A percentile compares a stretch with the other conserved stretches of the same genome.
phyloP scores from a whole-genome alignment of 2,329 filamentous ascomycete genomes.

The Myriosclerotinia curreyana region DNA sequence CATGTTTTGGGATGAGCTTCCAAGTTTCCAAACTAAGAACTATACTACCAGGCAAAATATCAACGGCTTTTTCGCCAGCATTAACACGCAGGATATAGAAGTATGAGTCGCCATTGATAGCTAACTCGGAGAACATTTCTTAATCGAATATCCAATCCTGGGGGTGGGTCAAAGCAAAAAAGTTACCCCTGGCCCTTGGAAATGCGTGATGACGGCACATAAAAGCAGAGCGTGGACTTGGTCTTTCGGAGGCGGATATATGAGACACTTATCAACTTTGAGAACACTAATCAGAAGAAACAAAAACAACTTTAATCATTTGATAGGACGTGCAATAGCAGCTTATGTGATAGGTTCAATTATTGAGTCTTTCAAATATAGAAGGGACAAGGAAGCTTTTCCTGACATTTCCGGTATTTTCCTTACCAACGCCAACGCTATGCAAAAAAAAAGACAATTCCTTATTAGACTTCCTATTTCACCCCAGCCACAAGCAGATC shows the following conservation, averaged over 20 bases:
- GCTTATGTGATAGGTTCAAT: constrained; percentile 21
- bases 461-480: constrained; percentile 29
- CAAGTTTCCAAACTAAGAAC: background rate
- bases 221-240: background rate
- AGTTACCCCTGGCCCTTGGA: constrained; percentile 22
- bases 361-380: constrained; percentile 19
- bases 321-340: background rate
- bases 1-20: background rate
- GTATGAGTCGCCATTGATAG: background rate
- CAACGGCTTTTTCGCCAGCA: background rate
- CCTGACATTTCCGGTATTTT: constrained; percentile 22
- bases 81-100: background rate
- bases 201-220: constrained; percentile 23
- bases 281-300: background rate
- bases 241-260: background rate
- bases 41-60: background rate
- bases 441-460: constrained; percentile 37
- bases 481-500: constrained; percentile 64
- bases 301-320: background rate
- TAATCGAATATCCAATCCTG: background rate
- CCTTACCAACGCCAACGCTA: constrained; percentile 43
- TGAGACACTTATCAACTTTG: background rate
- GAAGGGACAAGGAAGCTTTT: constrained; percentile 21
- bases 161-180: constrained; percentile 20
- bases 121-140: background rate